A percentile compares a stretch with the other conserved stretches of the same genome.
Conservation (phyloP, 2,329 filamentous ascomycete species). For the Sporothrix brunneoviolacea region DNA sequence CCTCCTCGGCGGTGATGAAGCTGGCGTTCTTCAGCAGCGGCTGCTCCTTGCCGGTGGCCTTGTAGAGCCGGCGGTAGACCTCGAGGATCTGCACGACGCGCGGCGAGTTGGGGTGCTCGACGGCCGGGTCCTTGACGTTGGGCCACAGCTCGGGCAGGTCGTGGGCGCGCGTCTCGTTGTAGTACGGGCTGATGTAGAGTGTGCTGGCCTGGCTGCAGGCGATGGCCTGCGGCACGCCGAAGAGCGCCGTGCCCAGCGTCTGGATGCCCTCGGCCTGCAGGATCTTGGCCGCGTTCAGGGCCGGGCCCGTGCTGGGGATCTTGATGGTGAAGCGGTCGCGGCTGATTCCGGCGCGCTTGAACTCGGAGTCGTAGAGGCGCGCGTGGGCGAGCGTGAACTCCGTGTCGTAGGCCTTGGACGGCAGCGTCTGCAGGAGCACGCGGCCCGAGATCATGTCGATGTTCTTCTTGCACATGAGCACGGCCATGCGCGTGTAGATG, state of each 20-base stretch:
- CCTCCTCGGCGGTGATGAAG: constrained; percentile 37
- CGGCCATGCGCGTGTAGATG: constrained; percentile 42
- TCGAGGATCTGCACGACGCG: constrained; percentile 44
- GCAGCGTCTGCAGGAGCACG: constrained; percentile 42
- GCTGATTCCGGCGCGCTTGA: constrained; percentile 36
- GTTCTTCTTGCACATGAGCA: constrained; percentile 40
- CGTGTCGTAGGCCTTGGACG: constrained; percentile 39
- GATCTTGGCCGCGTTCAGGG: constrained; percentile 37
- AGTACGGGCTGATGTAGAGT: constrained; percentile 44
- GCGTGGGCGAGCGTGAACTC: constrained; percentile 40
- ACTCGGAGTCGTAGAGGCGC: constrained; percentile 39
- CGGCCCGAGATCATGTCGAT: constrained; percentile 39
- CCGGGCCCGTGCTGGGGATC: constrained; percentile 42
- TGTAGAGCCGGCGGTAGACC: constrained; percentile 38
- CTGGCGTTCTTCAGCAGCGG: constrained; percentile 42
- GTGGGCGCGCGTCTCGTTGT: constrained; percentile 40
- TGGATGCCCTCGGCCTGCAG: constrained; percentile 38
- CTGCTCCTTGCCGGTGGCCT: constrained; percentile 41
- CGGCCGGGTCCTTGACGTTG: constrained; percentile 38
- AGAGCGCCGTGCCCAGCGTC: constrained; percentile 39
- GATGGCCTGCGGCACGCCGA: constrained; percentile 42
- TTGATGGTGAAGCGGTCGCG: constrained; percentile 45
- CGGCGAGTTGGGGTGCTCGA: constrained; percentile 40
- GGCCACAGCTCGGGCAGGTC: constrained; percentile 39
- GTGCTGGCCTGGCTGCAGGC: constrained; percentile 41